Evolutionary conservation across 257 asterid species (phyloP).

Genomic region (Hygrophila difformis): DNA sequence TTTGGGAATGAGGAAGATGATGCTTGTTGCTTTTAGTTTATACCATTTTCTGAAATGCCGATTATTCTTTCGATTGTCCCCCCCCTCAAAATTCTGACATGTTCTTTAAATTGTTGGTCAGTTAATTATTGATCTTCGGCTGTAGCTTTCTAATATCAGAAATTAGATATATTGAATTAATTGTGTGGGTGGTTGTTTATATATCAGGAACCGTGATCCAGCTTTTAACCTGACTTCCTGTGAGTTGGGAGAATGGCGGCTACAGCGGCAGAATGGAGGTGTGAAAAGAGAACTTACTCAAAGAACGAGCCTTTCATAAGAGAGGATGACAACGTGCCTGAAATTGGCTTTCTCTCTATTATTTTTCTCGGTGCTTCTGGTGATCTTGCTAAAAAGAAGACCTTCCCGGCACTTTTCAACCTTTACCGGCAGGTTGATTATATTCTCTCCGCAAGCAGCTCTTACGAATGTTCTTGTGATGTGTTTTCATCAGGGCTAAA

Average conservation of each 20-base stretch:
- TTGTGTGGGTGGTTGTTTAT: neutral
- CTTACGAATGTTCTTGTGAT: neutral
- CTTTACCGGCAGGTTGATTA: slow-evolving; percentile 79
- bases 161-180: slow-evolving; percentile 1
- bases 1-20: no score
- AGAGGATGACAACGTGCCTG: slow-evolving; percentile 42
- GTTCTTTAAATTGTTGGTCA: no score
- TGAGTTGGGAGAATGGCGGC: slow-evolving; percentile 20
- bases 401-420: slow-evolving; percentile 87
- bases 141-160: neutral
- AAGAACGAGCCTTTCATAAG: slow-evolving; percentile 44
- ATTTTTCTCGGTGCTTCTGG: slow-evolving; percentile 98
- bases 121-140: neutral
- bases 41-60: no score
- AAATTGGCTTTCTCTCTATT: slow-evolving; percentile 72
- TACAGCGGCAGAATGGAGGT: slow-evolving; percentile 37
- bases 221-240: slow-evolving; percentile 6
- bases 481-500: no score
- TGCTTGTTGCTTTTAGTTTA: no score
- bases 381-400: slow-evolving; percentile 99
- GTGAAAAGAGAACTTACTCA: slow-evolving; percentile 43
- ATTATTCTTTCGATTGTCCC: no score
- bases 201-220: slow-evolving; percentile 17
- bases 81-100: no score
- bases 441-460: neutral